Evolutionary conservation across 441 rosid genomes (phyloP), one percentile per base, ranked within the genome.

Genomic region (Corymbia calophylla): DNA sequence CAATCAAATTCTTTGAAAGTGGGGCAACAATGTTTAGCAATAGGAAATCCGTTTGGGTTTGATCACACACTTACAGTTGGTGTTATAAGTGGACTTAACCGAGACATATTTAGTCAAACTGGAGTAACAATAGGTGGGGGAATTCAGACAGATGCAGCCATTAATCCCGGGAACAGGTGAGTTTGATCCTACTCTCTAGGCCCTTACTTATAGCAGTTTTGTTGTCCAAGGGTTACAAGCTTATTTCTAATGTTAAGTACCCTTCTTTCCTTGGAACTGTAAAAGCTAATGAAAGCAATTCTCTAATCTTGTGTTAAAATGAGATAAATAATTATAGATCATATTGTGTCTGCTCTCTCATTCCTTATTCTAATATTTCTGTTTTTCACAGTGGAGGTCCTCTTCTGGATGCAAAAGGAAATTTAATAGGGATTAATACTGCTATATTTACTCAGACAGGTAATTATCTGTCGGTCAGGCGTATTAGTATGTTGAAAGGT

Each of bases 101-200:
- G 99, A 6, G 99, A 98, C 77, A 98, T 97, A 86, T 98, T 95
- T 90, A 98, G 99, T 91, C 95, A 95, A 95, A 92, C 98, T 53
- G 99, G 99, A 87, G 97, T 98, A 73, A 97, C 98, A 21, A 96
- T 98, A 89, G 96, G 98, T 88, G 99, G 99, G 91, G 98, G 99
- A 86, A 95, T 98, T 92, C 99, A 98, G 95, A 98, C 99, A 54
- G 99, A 98, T 95, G 99, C 99, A 27, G 98, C 99, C 54, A 98
- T 97, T 91, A 98, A 98, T 93, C 99, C 99, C 0, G 99, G 99
- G 88, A 98, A 98, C 93, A 97, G 99, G 99, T 96, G 89, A 7
- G 90, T 91, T 12, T 58, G 39, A 48, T 54, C 48, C 49, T 31
- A 17, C 87, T 32, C 66, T 29, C n/a, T 86, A 44, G 87, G 62